Conservation (phyloP, 2,329 filamentous ascomycete species). For the Cordyceps javanica region DNA sequence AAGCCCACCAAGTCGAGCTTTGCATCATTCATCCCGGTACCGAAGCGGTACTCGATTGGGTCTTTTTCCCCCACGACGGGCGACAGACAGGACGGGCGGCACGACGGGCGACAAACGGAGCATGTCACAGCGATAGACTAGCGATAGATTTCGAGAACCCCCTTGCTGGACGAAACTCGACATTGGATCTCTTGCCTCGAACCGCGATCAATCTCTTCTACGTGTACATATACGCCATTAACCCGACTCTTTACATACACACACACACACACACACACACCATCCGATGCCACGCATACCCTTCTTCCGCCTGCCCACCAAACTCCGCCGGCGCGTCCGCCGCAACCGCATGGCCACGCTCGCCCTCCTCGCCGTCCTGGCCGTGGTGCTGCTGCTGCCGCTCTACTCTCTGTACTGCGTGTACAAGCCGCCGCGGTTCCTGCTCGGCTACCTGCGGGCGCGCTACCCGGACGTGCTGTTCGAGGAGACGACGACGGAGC, state of each 20-base stretch:
- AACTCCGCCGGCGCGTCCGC: slow-evolving; percentile 51
- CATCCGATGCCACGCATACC: slow-evolving; percentile 32
- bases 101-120: too few species aligned
- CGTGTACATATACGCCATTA: not conserved
- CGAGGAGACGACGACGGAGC: slow-evolving; percentile 53
- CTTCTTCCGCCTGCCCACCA: slow-evolving; percentile 49
- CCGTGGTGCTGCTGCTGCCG: slow-evolving; percentile 31
- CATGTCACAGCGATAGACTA: too few species aligned
- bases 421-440: slow-evolving; percentile 70
- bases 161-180: too few species aligned
- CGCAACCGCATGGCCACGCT: slow-evolving; percentile 54
- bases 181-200: not conserved
- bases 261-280: not conserved
- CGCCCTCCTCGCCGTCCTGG: slow-evolving; percentile 32
- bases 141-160: too few species aligned
- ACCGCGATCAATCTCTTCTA: not conserved
- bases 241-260: not conserved
- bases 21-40: too few species aligned
- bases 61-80: too few species aligned
- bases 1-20: too few species aligned
- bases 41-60: too few species aligned
- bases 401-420: slow-evolving; percentile 56
- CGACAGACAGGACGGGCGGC: too few species aligned
- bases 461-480: slow-evolving; percentile 77
- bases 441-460: slow-evolving; percentile 64